Percentiles rank a stretch among this genome's conserved stretches.
phyloP scores from a whole-genome alignment of 352 stramenopile genomes.

The Peronosclerospora sorghi region DNA sequence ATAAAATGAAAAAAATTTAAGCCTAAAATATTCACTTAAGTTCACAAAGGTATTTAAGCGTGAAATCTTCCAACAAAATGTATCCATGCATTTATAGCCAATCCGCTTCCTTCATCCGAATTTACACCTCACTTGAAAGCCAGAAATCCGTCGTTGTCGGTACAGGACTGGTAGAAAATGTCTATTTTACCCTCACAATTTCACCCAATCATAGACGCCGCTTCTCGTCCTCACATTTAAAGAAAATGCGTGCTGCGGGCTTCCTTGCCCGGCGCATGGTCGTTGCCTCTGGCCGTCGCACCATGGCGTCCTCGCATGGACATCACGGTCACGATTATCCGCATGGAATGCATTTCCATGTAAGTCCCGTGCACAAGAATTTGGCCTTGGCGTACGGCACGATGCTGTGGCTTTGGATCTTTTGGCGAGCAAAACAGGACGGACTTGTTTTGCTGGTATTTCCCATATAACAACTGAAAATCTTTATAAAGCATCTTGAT shows the following conservation, averaged over 20 bases:
- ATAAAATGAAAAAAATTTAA: too few species aligned
- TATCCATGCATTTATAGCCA: too few species aligned
- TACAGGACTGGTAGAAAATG: too few species aligned
- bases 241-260: conserved; percentile 29
- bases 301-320: conserved; percentile 45
- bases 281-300: conserved; percentile 27
- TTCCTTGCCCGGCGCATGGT: conserved; percentile 46
- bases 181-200: too few species aligned
- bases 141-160: too few species aligned
- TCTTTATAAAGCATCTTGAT: too few species aligned
- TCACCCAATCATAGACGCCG: conserved; percentile 7
- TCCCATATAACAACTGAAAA: too few species aligned
- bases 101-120: too few species aligned
- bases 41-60: too few species aligned
- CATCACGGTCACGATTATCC: conserved; percentile 52
- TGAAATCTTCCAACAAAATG: too few species aligned
- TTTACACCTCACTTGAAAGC: too few species aligned
- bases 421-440: conserved; percentile 84
- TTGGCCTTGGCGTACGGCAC: conserved; percentile 77
- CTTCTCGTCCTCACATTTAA: conserved; percentile 18
- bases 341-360: conserved; percentile 84
- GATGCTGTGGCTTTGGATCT: conserved; percentile 87
- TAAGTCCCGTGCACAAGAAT: conserved; percentile 83
- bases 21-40: too few species aligned
- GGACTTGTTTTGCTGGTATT: conserved; percentile 60